Base-by-base conservation (phyloP, 352 stramenopile species). In the Saprolegnia diclina region DNA sequence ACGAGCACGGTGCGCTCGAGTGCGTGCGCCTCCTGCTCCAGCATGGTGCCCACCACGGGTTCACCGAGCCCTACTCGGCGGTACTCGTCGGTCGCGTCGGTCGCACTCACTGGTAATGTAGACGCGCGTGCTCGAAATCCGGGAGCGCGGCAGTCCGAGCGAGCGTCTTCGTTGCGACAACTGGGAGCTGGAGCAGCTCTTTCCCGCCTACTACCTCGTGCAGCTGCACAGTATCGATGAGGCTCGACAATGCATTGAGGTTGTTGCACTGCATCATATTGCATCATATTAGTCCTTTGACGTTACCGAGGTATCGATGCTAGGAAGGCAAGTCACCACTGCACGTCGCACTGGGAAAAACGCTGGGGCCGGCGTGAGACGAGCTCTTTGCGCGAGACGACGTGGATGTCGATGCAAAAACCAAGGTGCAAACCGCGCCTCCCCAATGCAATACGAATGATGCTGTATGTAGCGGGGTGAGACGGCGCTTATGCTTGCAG, bases 361-460 rank as follows among this genome's bases (percentile, higher is more conserved):
- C 7, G 4, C 56, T 21, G 35, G 10, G 35, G 10, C 35, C 21
- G 7, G 1, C 10, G 16, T n/a, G 32, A 64, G 22, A 21, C 19
- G n/a, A n/a, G 32, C 35, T 64, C n/a, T 4, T 37, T 26, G 32
- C 45, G 11, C 32, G 48, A 21, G 56, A 64, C 14, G 6, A 50
- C n/a, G 50, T 64, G 7, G 56, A 64, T 64, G 18, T 64, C 32
- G 56, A 64, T 40, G 56, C 29, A 9, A 64, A 64, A 46, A 35
- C 45, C 29, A 37, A 64, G 56, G 56, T 64, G 29, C 32, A 35
- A 32, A 45, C 24, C 7, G 19, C 18, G n/a, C n/a, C 18, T 9
- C 9, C 5, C 38, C n/a, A n/a, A n/a, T n/a, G 19, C 9, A 59
- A 19, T 32, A 32, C 48, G 10, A 19, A 55, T 55, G 48, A 59